Percentiles rank a stretch among this genome's conserved stretches.
Evolutionary conservation across 2,329 filamentous ascomycete species (phyloP).

Genomic region (Alternaria metachromatica): DNA sequence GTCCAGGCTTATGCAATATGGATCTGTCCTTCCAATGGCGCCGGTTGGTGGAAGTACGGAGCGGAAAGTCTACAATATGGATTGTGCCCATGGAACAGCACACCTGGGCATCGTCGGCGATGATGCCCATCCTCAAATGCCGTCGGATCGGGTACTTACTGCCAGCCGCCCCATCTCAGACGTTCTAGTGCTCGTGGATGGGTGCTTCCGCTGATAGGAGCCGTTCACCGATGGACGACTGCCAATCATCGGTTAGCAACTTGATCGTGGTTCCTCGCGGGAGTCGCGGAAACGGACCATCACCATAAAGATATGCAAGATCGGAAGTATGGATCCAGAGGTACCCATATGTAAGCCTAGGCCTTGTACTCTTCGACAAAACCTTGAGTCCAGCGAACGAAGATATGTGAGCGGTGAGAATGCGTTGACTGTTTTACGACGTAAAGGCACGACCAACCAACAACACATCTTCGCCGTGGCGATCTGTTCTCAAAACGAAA

Average conservation of each 20-base stretch:
- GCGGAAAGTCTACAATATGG: not conserved
- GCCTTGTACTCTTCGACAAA: not conserved
- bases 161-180: not conserved
- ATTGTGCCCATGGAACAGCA: not conserved
- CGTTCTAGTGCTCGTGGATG: not conserved
- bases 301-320: not conserved
- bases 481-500: not conserved
- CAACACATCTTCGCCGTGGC: not conserved
- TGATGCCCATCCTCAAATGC: not conserved
- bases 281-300: not conserved
- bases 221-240: not conserved
- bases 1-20: not conserved
- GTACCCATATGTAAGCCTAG: not conserved
- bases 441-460: not conserved
- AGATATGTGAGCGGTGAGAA: not conserved
- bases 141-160: not conserved
- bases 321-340: not conserved
- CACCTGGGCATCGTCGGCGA: not conserved
- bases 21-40: not conserved
- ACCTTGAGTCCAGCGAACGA: not conserved
- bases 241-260: not conserved
- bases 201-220: not conserved
- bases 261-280: not conserved
- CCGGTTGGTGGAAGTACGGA: slow-evolving; percentile 1
- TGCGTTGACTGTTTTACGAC: not conserved